phyloP scores from a whole-genome alignment of 495 filamentous ascomycete genomes.

The Sporormia fimetaria region DNA sequence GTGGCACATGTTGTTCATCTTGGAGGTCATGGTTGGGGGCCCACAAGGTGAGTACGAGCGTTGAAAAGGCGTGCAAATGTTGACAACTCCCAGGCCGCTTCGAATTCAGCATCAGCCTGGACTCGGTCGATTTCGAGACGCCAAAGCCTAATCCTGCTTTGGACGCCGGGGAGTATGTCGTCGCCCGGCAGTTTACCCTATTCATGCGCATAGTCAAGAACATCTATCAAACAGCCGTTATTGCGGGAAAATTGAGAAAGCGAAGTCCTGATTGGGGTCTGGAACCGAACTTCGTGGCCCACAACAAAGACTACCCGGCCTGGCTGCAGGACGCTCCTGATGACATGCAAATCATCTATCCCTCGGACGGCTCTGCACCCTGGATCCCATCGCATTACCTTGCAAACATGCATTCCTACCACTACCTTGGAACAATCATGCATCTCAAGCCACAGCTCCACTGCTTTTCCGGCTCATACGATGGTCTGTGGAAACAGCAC shows the following conservation, averaged over 20 bases:
- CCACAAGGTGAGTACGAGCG: conserved; percentile 63
- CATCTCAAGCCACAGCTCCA: conserved; percentile 80
- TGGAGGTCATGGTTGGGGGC: conserved; percentile 87
- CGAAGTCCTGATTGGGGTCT: conserved; percentile 77
- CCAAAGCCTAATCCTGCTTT: conserved; percentile 51
- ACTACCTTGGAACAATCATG: conserved; percentile 77
- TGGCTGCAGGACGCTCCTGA: conserved; percentile 71
- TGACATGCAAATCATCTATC: conserved; percentile 70
- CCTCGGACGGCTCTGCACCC: conserved; percentile 65
- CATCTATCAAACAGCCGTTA: conserved; percentile 61
- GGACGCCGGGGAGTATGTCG: conserved; percentile 65
- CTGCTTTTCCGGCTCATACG: conserved; percentile 57
- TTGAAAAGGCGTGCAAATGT: conserved; percentile 17
- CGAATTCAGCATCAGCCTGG: conserved; percentile 62
- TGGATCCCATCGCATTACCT: conserved; percentile 84
- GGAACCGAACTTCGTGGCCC: conserved; percentile 70
- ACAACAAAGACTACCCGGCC: conserved; percentile 57
- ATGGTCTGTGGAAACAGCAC: conserved; percentile 74
- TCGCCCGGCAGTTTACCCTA: conserved; percentile 72
- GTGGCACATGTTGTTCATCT: conserved; percentile 81
- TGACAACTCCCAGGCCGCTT: conserved; percentile 53
- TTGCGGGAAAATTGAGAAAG: conserved; percentile 67
- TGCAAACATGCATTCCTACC: conserved; percentile 87
- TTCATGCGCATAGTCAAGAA: conserved; percentile 66
- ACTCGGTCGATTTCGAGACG: conserved; percentile 66